These are phyloP conservation scores for Haberlea rhodopensis DNA, from an alignment of 257 asterid species.

Conservation along the genomic window DNA sequence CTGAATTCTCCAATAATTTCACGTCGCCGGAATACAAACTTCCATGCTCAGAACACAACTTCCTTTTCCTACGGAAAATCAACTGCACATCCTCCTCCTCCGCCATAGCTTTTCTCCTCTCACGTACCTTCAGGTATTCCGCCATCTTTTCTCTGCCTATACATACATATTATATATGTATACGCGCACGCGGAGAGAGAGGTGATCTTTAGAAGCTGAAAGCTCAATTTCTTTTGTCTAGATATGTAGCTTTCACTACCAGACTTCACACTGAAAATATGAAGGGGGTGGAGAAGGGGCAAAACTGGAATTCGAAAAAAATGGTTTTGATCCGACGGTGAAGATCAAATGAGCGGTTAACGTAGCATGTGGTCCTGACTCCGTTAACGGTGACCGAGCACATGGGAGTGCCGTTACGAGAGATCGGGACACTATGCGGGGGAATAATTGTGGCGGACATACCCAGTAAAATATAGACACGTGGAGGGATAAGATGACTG, in stretches of 20 bases:
- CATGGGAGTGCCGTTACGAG: conserved; percentile 48
- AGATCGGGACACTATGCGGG: too few relatives aligned
- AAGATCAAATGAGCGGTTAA: conserved; percentile 39
- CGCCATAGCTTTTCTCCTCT: conserved; percentile 30
- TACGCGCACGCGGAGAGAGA: neutral
- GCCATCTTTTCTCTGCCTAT: conserved; percentile 27
- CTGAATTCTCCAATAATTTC: conserved; percentile 37
- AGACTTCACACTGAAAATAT: neutral
- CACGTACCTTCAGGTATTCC: conserved; percentile 28
- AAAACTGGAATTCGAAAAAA: conserved; percentile 6
- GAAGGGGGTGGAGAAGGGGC: conserved; percentile 11
- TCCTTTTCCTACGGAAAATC: conserved; percentile 56
- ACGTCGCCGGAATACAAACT: conserved; percentile 24
- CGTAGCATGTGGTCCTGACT: conserved; percentile 59
- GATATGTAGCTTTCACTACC: neutral
- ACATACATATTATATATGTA: neutral
- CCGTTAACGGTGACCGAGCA: conserved; percentile 62
- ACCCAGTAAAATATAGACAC: conserved; percentile 35
- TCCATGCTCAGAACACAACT: conserved; percentile 30
- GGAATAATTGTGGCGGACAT: conserved; percentile 32
- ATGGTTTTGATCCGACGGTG: conserved; percentile 38
- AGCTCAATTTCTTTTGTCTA: neutral
- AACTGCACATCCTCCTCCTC: conserved; percentile 29
- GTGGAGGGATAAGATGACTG: conserved; percentile 34
- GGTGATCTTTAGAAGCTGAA: conserved; percentile 13